A percentile compares a stretch with the other conserved stretches of the same genome.
Conservation (phyloP, 2,329 filamentous ascomycete genomes). For the Pyrenophora graminea region DNA sequence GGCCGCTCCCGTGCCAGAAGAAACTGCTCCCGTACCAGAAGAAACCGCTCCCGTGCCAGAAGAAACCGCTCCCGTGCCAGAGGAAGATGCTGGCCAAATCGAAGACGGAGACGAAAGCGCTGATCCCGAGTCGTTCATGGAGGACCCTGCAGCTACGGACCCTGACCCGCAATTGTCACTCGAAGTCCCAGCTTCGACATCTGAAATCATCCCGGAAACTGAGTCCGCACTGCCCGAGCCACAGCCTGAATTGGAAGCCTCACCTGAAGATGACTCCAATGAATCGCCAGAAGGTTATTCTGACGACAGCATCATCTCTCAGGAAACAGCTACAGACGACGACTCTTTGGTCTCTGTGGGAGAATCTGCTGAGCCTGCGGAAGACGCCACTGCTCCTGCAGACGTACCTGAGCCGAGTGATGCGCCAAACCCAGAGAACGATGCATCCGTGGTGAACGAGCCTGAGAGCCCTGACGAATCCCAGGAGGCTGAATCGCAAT, state of each 20-base stretch:
- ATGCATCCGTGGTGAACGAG: neutral
- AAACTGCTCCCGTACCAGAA: neutral
- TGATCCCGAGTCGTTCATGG: conserved; percentile 1
- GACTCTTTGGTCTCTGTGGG: conserved; percentile 5
- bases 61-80: neutral
- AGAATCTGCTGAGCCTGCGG: conserved; percentile 3
- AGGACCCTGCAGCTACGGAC: neutral
- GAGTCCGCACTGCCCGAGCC: conserved; percentile 3
- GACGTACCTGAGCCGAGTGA: conserved; percentile 8
- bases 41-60: neutral
- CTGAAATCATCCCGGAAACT: conserved; percentile 1
- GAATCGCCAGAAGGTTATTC: neutral
- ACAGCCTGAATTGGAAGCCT: neutral
- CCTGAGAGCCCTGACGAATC: conserved; percentile 2
- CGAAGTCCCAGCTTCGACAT: conserved; percentile 1
- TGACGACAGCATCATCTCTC: neutral
- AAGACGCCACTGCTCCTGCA: conserved; percentile 3
- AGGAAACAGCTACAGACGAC: neutral
- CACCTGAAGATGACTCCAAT: neutral
- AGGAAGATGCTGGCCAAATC: neutral
- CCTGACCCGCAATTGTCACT: conserved; percentile 1
- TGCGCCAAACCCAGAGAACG: neutral
- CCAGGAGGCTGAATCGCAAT: neutral
- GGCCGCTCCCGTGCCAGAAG: neutral
- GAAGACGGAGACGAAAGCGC: neutral